Conservation (phyloP, 805 yeast genomes). For the Saccharomycodes ludwigii region DNA sequence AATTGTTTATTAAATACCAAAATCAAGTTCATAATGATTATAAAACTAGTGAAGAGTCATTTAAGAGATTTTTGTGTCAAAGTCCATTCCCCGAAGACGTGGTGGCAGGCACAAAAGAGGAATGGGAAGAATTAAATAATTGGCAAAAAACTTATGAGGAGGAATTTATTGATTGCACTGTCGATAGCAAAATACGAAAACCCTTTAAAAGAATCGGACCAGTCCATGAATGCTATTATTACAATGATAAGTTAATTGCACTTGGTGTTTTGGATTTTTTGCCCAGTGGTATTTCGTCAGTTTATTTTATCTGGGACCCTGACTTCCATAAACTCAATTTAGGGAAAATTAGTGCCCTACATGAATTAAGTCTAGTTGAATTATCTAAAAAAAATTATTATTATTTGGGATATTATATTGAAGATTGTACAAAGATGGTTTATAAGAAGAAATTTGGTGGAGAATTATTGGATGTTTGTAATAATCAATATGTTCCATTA, state of each 20-base stretch:
- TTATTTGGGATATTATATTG: conserved; percentile 71
- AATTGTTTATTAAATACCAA: conserved; percentile 59
- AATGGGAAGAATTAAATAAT: conserved; percentile 19
- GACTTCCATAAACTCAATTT: conserved; percentile 55
- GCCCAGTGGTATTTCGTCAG: conserved; percentile 68
- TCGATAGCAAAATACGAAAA: conserved; percentile 8
- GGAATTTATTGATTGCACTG: conserved; percentile 4
- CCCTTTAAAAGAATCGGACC: conserved; percentile 35
- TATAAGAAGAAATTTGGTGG: conserved; percentile 77
- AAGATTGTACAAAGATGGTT: conserved; percentile 70
- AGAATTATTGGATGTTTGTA: conserved; percentile 47
- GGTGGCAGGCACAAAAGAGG: conserved; percentile 13
- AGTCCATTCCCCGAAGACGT: conserved; percentile 39
- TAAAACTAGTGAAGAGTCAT: conserved; percentile 34
- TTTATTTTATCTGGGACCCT: conserved; percentile 84
- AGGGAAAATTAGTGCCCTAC: conserved; percentile 66
- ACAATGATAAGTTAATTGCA: conserved; percentile 52
- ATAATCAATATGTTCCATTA: conserved; percentile 28
- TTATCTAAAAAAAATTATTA: conserved; percentile 37
- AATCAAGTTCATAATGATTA: conserved; percentile 53
- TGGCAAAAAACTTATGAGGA: conserved; percentile 24
- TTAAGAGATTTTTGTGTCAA: conserved; percentile 55
- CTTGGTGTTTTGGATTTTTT: conserved; percentile 66
- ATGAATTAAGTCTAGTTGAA: conserved; percentile 49
- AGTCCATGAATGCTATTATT: conserved; percentile 67